These are phyloP conservation scores for Trichoderma parareesei DNA, from an alignment of 495 filamentous ascomycete species.

Conservation along the genomic window DNA sequence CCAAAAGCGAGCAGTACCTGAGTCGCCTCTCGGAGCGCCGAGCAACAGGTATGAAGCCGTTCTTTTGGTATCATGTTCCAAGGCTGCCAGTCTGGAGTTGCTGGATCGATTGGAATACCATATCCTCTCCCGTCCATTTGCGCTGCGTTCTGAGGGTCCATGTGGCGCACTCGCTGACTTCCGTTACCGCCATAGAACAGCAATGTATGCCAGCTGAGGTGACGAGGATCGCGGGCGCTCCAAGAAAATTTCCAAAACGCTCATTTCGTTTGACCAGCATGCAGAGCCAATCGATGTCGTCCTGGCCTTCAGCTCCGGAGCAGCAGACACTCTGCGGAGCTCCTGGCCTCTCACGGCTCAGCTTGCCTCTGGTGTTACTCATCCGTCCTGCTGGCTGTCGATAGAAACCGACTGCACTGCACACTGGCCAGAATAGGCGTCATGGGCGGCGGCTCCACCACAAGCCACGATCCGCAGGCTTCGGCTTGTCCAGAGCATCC, in stretches of 20 bases:
- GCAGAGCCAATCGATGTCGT: background rate
- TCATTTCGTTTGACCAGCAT: background rate
- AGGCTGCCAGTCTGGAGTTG: background rate
- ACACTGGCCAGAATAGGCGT: background rate
- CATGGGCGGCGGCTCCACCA: background rate
- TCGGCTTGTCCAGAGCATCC: background rate
- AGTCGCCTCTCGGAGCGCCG: background rate
- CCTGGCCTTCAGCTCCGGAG: background rate
- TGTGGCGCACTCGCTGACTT: no score
- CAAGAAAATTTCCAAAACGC: no score
- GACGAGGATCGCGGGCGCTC: no score
- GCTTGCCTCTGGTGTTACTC: conserved; percentile 6
- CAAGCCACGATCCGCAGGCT: conserved; percentile 8
- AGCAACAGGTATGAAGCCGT: background rate
- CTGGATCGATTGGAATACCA: background rate
- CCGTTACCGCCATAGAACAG: no score
- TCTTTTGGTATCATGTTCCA: background rate
- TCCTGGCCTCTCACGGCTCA: background rate
- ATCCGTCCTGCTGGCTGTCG: background rate
- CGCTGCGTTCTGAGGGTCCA: no score
- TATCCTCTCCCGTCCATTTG: no score
- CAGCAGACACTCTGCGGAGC: no score
- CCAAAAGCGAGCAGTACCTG: background rate
- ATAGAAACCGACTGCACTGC: background rate
- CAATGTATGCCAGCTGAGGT: no score